These are phyloP conservation scores for Melocanna baccifera DNA, from an alignment of 176 grass and related monocot species.

Conservation along the genomic window DNA sequence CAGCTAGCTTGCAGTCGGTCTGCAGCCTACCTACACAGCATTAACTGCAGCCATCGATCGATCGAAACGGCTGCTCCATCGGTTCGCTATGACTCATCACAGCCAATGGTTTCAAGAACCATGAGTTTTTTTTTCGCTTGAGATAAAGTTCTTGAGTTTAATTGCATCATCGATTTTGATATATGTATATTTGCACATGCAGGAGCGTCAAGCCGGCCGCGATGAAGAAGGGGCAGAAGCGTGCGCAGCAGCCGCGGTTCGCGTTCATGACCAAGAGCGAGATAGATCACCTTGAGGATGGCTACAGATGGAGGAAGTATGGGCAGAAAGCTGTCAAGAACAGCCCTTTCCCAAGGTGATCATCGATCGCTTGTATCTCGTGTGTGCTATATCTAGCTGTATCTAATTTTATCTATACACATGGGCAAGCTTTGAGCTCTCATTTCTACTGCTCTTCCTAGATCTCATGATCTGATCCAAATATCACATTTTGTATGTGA, in stretches of 20 bases:
- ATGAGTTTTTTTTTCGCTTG: not conserved
- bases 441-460: not conserved
- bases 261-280: constrained; percentile 93
- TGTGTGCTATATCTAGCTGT: not conserved
- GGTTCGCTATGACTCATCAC: not conserved
- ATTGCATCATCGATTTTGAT: not conserved
- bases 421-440: not conserved
- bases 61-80: not conserved
- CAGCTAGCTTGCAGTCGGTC: constrained; percentile 10
- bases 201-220: not conserved
- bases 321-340: constrained; percentile 92
- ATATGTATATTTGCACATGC: not conserved
- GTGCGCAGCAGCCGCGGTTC: constrained; percentile 64
- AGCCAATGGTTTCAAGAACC: not conserved
- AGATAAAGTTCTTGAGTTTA: not conserved
- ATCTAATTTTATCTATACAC: not conserved
- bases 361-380: not conserved
- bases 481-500: not conserved
- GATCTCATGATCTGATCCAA: no score
- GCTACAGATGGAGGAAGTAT: constrained; percentile 93
- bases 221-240: constrained; percentile 61
- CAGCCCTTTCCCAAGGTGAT: constrained; percentile 86
- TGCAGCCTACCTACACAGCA: constrained; percentile 1
- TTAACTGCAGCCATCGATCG: not conserved
- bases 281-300: constrained; percentile 83